A percentile compares a stretch with the other conserved stretches of the same genome.
phyloP scores from a whole-genome alignment of 75 land plant genomes.

The Chamaecyparis obtusa region DNA sequence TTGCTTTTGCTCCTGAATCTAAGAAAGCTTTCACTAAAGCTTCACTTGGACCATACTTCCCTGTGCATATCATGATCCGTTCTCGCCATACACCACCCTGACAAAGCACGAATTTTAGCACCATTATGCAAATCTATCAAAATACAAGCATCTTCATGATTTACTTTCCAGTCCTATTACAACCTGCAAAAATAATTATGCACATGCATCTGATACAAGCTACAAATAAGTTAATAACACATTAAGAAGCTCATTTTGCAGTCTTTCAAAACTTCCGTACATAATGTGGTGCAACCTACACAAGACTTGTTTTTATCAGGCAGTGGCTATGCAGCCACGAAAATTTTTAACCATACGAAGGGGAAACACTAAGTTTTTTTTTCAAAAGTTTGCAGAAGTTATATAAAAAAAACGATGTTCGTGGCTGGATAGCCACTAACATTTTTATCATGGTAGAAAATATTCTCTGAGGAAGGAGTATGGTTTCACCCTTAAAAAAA shows the following conservation, averaged over 20 bases:
- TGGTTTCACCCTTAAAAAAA: background rate
- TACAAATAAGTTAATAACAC: background rate
- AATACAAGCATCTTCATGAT: background rate
- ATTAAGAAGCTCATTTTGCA: background rate
- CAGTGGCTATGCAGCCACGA: no score
- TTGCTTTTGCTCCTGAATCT: constrained; percentile 95
- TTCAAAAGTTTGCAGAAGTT: no score
- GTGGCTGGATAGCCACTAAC: no score
- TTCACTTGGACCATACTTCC: constrained; percentile 66
- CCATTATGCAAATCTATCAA: background rate
- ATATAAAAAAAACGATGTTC: no score
- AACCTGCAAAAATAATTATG: background rate
- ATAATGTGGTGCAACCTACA: background rate
- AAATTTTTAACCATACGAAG: no score
- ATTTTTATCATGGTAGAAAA: background rate
- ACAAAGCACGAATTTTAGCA: background rate
- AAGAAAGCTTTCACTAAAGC: constrained; percentile 77
- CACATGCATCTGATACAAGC: background rate
- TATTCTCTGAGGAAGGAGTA: background rate
- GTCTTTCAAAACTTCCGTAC: background rate
- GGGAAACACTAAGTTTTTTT: no score
- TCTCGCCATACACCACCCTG: constrained; percentile 99
- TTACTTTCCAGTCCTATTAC: background rate
- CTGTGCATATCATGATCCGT: constrained; percentile 84
- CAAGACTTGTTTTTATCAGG: background rate